Conservation (phyloP, 352 stramenopile species). For the Pythium myriotylum region DNA sequence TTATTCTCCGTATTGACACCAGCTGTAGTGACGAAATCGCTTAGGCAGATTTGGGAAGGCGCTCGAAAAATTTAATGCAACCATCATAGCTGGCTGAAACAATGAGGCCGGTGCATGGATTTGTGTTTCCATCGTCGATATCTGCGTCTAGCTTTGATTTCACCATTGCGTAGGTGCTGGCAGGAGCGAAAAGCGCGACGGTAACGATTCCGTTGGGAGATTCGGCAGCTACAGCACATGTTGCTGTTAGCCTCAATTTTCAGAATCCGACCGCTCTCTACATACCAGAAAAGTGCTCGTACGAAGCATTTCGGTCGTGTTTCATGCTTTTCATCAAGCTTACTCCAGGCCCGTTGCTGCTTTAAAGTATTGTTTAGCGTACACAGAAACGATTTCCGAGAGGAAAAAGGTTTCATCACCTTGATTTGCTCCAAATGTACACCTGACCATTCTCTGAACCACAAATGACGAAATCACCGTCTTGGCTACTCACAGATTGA, state of each 20-base stretch:
- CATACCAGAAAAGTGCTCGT: slow-evolving; percentile 79
- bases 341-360: slow-evolving; percentile 48
- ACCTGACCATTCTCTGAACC: slow-evolving; percentile 85
- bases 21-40: too few relatives aligned
- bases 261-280: background rate
- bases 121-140: slow-evolving; percentile 58
- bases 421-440: slow-evolving; percentile 87
- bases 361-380: background rate
- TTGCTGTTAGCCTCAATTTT: background rate
- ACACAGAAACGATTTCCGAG: too few relatives aligned
- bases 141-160: slow-evolving; percentile 66
- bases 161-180: slow-evolving; percentile 81
- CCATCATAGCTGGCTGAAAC: slow-evolving; percentile 85
- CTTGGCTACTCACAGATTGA: slow-evolving; percentile 47
- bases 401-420: slow-evolving; percentile 26
- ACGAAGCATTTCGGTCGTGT: slow-evolving; percentile 78
- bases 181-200: slow-evolving; percentile 76
- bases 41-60: slow-evolving; percentile 48
- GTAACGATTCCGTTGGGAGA: slow-evolving; percentile 77
- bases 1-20: too few relatives aligned
- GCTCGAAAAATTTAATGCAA: slow-evolving; percentile 83
- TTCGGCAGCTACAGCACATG: slow-evolving; percentile 50
- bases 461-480: slow-evolving; percentile 86
- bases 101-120: slow-evolving; percentile 78
- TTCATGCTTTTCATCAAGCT: slow-evolving; percentile 73